Evolutionary conservation across 495 filamentous ascomycete species (phyloP).

Genomic region (Aspergillus coremiiformis): DNA sequence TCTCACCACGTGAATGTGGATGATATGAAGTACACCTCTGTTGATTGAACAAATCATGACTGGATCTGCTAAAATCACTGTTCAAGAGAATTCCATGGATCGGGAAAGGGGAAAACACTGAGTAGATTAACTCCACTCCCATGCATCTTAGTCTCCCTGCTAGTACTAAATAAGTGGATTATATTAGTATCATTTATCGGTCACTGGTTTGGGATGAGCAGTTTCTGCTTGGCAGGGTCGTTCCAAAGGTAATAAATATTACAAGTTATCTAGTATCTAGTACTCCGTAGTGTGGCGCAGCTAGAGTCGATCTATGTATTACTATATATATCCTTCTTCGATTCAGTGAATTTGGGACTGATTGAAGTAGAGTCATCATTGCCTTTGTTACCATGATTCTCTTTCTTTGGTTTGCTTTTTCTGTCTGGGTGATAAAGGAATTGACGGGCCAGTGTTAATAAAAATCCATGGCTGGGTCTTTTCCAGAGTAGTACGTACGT

Average conservation of each 20-base stretch:
- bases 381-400: background rate
- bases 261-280: background rate
- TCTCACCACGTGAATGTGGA: background rate
- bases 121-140: background rate
- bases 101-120: background rate
- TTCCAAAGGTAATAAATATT: background rate
- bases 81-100: background rate
- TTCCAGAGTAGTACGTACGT: too few relatives aligned
- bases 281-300: slow-evolving; percentile 4
- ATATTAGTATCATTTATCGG: too few relatives aligned
- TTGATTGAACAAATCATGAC: background rate
- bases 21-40: background rate
- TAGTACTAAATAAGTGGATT: background rate
- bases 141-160: background rate
- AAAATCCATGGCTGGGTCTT: background rate
- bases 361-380: background rate
- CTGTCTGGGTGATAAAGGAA: background rate
- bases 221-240: slow-evolving; percentile 4
- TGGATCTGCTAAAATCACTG: background rate
- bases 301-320: background rate
- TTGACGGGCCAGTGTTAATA: background rate
- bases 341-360: background rate
- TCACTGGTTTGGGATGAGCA: background rate
- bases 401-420: background rate
- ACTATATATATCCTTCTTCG: background rate